phyloP scores from a whole-genome alignment of 1,139 yeast species.

The Kurtzmaniella natalensis region DNA sequence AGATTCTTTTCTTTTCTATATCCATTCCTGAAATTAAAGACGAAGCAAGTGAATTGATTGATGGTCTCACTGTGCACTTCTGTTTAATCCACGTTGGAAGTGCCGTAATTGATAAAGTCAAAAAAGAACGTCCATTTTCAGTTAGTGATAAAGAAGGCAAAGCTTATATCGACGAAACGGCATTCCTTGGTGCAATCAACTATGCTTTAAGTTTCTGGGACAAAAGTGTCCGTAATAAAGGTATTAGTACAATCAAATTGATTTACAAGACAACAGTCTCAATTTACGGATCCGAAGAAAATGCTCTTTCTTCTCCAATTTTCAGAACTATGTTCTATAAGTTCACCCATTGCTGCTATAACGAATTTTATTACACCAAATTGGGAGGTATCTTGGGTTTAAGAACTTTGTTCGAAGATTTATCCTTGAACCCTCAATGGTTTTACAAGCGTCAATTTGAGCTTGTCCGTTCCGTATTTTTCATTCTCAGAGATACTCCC shows the following conservation, averaged over 20 bases:
- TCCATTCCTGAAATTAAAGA: constrained; percentile 71
- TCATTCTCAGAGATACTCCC: constrained; percentile 88
- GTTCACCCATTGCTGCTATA: constrained; percentile 88
- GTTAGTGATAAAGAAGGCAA: constrained; percentile 78
- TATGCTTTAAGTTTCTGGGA: constrained; percentile 80
- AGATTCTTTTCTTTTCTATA: constrained; percentile 68
- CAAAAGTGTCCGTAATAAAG: constrained; percentile 64
- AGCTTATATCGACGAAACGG: constrained; percentile 63
- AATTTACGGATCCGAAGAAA: constrained; percentile 63
- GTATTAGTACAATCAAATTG: constrained; percentile 59
- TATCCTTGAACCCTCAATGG: constrained; percentile 67
- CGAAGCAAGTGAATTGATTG: constrained; percentile 60
- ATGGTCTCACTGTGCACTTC: constrained; percentile 73
- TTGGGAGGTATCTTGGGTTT: constrained; percentile 89
- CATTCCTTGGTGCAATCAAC: constrained; percentile 69
- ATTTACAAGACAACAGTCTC: constrained; percentile 60
- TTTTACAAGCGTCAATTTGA: constrained; percentile 78
- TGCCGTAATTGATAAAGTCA: constrained; percentile 66
- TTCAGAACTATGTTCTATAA: constrained; percentile 74
- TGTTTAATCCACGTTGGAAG: constrained; percentile 73
- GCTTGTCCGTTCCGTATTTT: constrained; percentile 78
- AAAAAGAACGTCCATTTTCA: constrained; percentile 66
- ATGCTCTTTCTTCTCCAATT: constrained; percentile 68
- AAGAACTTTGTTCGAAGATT: constrained; percentile 63
- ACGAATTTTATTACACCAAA: constrained; percentile 79